A percentile compares a stretch with the other conserved stretches of the same genome.
Evolutionary conservation across 2,329 filamentous ascomycete species (phyloP).

Genomic region (Aspergillus sp.): DNA sequence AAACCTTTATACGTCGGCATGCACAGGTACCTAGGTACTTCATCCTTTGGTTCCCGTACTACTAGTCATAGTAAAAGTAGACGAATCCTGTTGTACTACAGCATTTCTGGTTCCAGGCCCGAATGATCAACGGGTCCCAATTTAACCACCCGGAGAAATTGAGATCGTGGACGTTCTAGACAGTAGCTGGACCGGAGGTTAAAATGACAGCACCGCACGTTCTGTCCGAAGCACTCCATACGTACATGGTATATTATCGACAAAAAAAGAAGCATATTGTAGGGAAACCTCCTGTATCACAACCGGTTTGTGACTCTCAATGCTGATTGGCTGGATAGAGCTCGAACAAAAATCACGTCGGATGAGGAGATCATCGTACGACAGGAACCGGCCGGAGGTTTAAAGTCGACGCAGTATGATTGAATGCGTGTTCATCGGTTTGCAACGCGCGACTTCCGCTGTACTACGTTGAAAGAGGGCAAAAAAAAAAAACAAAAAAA

Average conservation of each 20-base stretch:
- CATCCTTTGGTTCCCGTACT: neutral
- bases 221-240: neutral
- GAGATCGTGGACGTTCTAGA: neutral
- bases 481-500: neutral
- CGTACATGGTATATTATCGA: too few relatives aligned
- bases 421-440: neutral
- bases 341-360: too few relatives aligned
- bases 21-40: neutral
- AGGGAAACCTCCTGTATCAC: too few relatives aligned
- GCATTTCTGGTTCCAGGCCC: conserved; percentile 8
- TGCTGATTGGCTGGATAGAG: too few relatives aligned
- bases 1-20: too few relatives aligned
- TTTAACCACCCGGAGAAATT: conserved; percentile 4
- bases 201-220: neutral
- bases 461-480: too few relatives aligned
- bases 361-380: neutral
- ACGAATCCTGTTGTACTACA: neutral
- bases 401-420: neutral
- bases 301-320: too few relatives aligned
- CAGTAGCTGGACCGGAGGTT: neutral
- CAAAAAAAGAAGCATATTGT: too few relatives aligned
- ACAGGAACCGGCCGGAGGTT: neutral
- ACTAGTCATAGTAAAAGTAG: too few relatives aligned
- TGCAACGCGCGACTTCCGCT: too few relatives aligned
- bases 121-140: conserved; percentile 13